Percentiles rank a stretch among this genome's conserved stretches.
Conservation (phyloP, 2,329 filamentous ascomycete species). For the Nemania serpens region DNA sequence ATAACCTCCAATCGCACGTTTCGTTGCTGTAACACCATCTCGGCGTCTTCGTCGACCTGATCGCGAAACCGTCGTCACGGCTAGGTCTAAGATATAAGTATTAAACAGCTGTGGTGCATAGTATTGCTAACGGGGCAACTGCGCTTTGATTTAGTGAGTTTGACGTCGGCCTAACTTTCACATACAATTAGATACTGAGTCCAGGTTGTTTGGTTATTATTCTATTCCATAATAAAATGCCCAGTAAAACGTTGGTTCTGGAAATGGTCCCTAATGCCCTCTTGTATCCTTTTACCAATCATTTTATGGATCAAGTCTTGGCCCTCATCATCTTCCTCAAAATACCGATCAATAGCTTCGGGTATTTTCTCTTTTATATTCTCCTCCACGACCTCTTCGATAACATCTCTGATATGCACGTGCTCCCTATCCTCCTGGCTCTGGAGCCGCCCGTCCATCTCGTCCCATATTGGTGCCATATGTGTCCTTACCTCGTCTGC, state of each 20-base stretch:
- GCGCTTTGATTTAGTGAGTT: too few species aligned
- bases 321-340: constrained; percentile 7
- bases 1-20: too few species aligned
- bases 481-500: constrained; percentile 16
- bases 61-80: too few species aligned
- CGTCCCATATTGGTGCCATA: constrained; percentile 20
- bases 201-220: too few species aligned
- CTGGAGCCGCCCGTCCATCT: constrained; percentile 14
- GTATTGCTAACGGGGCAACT: too few species aligned
- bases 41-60: too few species aligned
- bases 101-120: too few species aligned
- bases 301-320: constrained; percentile 8
- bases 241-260: constrained; percentile 10
- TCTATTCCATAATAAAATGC: constrained; percentile 1
- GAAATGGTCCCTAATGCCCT: constrained; percentile 11
- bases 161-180: too few species aligned
- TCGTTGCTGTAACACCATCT: too few species aligned
- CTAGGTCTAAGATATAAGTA: too few species aligned
- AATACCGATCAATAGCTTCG: constrained; percentile 14
- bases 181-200: too few species aligned
- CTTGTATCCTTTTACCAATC: constrained; percentile 4
- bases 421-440: constrained; percentile 18
- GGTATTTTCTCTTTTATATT: constrained; percentile 14
- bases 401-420: constrained; percentile 6
- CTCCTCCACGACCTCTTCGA: constrained; percentile 19